Evolutionary conservation across 495 filamentous ascomycete genomes (phyloP).

Genomic region (Penicillium paradoxum): DNA sequence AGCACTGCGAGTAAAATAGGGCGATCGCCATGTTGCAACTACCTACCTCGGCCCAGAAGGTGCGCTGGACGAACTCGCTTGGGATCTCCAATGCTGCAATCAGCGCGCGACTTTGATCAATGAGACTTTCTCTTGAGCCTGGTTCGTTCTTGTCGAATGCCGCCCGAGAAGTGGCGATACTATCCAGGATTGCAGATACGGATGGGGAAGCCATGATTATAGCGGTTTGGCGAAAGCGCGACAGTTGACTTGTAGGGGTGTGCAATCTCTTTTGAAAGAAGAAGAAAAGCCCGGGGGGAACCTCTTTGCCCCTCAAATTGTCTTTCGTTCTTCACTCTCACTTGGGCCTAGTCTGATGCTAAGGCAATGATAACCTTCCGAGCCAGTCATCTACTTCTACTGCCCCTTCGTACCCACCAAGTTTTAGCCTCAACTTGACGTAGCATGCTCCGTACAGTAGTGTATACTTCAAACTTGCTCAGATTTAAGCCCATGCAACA

Average conservation of each 20-base stretch:
- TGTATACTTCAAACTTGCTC: too few relatives aligned
- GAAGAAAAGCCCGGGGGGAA: background rate
- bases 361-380: too few relatives aligned
- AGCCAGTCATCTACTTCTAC: too few relatives aligned
- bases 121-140: slow-evolving; percentile 30
- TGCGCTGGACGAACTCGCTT: slow-evolving; percentile 35
- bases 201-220: background rate
- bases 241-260: background rate
- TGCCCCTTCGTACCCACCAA: too few relatives aligned
- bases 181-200: slow-evolving; percentile 7
- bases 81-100: slow-evolving; percentile 30
- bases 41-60: slow-evolving; percentile 39
- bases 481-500: too few relatives aligned
- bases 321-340: background rate
- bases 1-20: background rate
- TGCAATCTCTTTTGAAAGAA: background rate
- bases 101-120: slow-evolving; percentile 30
- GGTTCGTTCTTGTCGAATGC: slow-evolving; percentile 29
- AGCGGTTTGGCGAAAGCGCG: background rate
- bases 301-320: background rate
- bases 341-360: background rate
- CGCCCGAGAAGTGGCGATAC: slow-evolving; percentile 8
- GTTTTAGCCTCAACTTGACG: too few relatives aligned
- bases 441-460: too few relatives aligned
- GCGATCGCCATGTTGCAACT: background rate